phyloP scores from a whole-genome alignment of 305 asterid genomes.

The Rubia occidens region DNA sequence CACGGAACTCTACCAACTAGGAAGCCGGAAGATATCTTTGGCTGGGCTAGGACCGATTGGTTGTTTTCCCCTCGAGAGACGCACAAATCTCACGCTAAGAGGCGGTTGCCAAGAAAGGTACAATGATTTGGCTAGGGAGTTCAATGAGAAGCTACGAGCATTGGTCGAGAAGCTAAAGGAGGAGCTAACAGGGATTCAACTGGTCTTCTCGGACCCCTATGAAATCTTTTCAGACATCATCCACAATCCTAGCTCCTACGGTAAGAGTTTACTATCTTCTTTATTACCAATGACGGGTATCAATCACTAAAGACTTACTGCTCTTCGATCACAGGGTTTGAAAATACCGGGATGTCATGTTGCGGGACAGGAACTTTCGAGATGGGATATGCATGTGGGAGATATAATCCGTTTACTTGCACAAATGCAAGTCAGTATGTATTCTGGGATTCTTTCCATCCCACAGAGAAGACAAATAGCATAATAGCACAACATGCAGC shows the following conservation, averaged over 20 bases:
- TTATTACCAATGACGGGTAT: neutral
- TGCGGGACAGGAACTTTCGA: slow-evolving; percentile 72
- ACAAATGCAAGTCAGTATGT: slow-evolving; percentile 53
- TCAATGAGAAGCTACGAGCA: slow-evolving; percentile 37
- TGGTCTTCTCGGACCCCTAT: slow-evolving; percentile 46
- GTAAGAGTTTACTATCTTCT: slow-evolving; percentile 27
- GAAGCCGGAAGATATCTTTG: slow-evolving; percentile 57
- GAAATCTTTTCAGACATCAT: slow-evolving; percentile 37
- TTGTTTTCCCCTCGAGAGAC: slow-evolving; percentile 67
- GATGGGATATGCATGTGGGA: slow-evolving; percentile 53
- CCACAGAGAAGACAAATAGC: slow-evolving; percentile 55
- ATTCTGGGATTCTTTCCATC: slow-evolving; percentile 85
- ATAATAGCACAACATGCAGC: slow-evolving; percentile 32
- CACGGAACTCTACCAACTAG: slow-evolving; percentile 39
- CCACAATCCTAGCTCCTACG: slow-evolving; percentile 41
- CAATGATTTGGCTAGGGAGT: slow-evolving; percentile 44
- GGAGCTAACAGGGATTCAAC: slow-evolving; percentile 41
- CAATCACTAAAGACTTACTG: neutral
- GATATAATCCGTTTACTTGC: slow-evolving; percentile 49
- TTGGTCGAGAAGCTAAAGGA: slow-evolving; percentile 33
- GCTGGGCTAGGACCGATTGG: slow-evolving; percentile 78
- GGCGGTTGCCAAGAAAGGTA: slow-evolving; percentile 40
- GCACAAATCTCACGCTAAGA: slow-evolving; percentile 27
- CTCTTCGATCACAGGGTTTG: slow-evolving; percentile 38
- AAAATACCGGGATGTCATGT: slow-evolving; percentile 43